Base-by-base conservation (phyloP, 768 basidiomycete species). In the Cystobasidium onofrii region DNA sequence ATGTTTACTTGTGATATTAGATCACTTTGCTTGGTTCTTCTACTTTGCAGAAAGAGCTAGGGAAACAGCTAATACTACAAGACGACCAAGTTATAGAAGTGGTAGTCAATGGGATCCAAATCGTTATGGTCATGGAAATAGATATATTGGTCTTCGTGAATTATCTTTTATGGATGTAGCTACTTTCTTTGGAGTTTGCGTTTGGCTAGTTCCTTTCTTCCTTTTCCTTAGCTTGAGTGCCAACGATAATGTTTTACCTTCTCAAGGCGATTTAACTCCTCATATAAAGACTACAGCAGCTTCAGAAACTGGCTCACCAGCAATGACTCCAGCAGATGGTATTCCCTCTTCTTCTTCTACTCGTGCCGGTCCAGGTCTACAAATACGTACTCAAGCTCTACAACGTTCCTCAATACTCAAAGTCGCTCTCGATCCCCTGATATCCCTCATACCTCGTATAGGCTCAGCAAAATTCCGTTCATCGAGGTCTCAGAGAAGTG, bases 1-100 rank as follows among this genome's bases (percentile, higher is more conserved):
- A 0, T 96, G 93, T 81, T 76, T 85, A 23, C 83, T 94, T 69
- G 95, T 96, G 76, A 85, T 99, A 72, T 81, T 83, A 0, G 92
- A 97, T 83, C 96, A 98, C 81, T 97, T 97, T 33, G 74, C 91
- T 46, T 97, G 94, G 91, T 99, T 99, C 84, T 92, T 90, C 83
- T 86, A 98, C 82, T 98, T 98, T 81, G 87, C 93, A 0, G 74
- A 70, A 41, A 76, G 74, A 61, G 65, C 75, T 12, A 76, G 75
- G 27, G 36, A 65, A 20, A 60, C 57, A 7, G 57, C 29, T 60
- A 60, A 27, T 20, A 15, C 33, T 23, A 60, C 33, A 2, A 60
- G 57, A 15, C 70, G 46, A 46, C 25, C 31, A 46, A 41, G n/a
- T 17, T 75, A 76, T 29, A 62, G 57, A 62, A 44, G 44, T 52